These are phyloP conservation scores for Erysiphe pulchra DNA, from an alignment of 2,329 filamentous ascomycete species.

Conservation along the genomic window DNA sequence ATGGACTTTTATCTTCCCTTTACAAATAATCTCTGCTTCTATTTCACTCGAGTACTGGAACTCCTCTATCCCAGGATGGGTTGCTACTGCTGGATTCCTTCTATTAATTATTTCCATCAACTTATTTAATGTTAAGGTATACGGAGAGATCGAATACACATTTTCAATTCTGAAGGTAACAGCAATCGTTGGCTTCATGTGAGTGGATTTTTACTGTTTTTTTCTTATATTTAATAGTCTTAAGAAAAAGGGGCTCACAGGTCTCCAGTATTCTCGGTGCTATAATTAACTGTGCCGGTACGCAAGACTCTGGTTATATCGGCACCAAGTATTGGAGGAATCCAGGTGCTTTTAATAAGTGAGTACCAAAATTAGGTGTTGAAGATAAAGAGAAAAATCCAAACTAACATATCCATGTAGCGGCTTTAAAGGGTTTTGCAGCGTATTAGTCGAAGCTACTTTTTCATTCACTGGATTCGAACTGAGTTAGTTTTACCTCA, in stretches of 20 bases:
- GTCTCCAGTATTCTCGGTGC: constrained; percentile 50
- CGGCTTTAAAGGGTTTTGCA: constrained; percentile 59
- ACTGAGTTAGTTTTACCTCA: constrained; percentile 20
- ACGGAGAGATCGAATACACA: constrained; percentile 72
- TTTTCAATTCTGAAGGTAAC: constrained; percentile 72
- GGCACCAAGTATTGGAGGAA: constrained; percentile 53
- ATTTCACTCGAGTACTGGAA: constrained; percentile 71
- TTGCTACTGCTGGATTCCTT: constrained; percentile 67
- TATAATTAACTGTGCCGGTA: constrained; percentile 64
- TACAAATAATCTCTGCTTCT: constrained; percentile 69
- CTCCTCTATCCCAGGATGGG: constrained; percentile 44
- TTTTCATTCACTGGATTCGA: constrained; percentile 60
- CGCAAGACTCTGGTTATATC: constrained; percentile 49
- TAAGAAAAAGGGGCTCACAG: constrained; percentile 2
- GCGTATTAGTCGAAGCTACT: constrained; percentile 49
- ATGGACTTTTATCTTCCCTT: constrained; percentile 59
- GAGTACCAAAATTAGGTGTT: not conserved
- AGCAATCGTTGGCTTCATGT: constrained; percentile 77
- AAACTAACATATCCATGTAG: not conserved
- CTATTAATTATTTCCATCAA: constrained; percentile 55
- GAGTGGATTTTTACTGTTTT: constrained; percentile 13
- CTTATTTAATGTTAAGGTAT: constrained; percentile 64
- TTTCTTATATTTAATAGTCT: not conserved
- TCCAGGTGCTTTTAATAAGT: constrained; percentile 56
- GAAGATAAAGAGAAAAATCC: too few species aligned